phyloP scores from a whole-genome alignment of 2,329 filamentous ascomycete genomes.

The Verticillium nonalfalfae region DNA sequence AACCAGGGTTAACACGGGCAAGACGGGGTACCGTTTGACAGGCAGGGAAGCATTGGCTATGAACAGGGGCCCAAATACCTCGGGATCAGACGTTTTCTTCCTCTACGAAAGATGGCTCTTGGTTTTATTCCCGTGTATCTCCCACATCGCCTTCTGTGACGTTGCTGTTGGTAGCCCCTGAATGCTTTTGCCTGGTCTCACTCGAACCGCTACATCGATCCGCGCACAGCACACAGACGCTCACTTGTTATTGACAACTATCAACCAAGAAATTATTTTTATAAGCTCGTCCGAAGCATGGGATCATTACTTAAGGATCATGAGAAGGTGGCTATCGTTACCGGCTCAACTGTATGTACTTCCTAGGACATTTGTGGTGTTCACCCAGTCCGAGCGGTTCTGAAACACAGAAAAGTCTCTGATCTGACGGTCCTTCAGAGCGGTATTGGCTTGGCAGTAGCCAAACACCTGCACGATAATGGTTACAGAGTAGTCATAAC shows the following conservation, averaged over 20 bases:
- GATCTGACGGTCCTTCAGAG: conserved; percentile 22
- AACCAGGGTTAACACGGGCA: not conserved
- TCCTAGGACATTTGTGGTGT: no score
- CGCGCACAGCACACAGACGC: not conserved
- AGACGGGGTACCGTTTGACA: not conserved
- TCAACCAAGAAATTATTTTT: not conserved
- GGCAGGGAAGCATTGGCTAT: not conserved
- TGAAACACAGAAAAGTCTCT: no score
- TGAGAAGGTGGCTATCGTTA: conserved; percentile 28
- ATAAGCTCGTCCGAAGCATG: not conserved
- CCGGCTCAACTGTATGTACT: conserved; percentile 30
- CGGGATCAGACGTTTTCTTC: not conserved
- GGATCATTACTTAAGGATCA: not conserved
- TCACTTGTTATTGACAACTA: no score
- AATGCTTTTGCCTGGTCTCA: not conserved
- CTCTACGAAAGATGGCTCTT: not conserved
- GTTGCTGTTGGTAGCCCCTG: not conserved
- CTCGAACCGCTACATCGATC: not conserved
- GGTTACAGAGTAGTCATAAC: conserved; percentile 26
- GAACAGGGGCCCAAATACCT: not conserved
- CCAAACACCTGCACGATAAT: conserved; percentile 18
- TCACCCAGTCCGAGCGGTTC: no score
- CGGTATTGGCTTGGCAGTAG: conserved; percentile 37
- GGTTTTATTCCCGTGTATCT: not conserved
- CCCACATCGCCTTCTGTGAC: not conserved